These are phyloP conservation scores for Cyclotella cryptica DNA, from an alignment of 108 stramenopile genomes.

Conservation along the genomic window DNA sequence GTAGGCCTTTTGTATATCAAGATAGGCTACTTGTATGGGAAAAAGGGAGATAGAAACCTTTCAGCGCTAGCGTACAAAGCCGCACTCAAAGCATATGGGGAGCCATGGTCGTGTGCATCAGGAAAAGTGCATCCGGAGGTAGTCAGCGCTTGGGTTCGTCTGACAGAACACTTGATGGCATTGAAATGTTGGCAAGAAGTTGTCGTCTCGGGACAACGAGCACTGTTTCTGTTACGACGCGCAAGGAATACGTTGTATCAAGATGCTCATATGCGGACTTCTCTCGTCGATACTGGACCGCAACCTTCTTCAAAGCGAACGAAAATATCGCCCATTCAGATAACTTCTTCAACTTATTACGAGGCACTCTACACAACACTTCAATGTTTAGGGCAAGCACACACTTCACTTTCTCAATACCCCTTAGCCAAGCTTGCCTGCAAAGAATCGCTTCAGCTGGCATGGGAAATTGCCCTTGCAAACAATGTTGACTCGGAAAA, in stretches of 20 bases:
- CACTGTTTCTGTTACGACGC: slow-evolving; percentile 39
- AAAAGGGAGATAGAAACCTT: slow-evolving; percentile 34
- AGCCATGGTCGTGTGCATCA: slow-evolving; percentile 23
- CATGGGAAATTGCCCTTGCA: slow-evolving; percentile 46
- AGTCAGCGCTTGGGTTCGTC: slow-evolving; percentile 41
- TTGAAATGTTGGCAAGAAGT: slow-evolving; percentile 39
- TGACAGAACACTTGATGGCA: slow-evolving; percentile 30
- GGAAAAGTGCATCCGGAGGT: slow-evolving; percentile 30
- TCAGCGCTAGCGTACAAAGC: slow-evolving; percentile 44
- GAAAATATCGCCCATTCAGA: slow-evolving; percentile 43
- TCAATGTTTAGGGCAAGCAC: slow-evolving; percentile 44
- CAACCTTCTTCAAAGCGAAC: slow-evolving; percentile 5
- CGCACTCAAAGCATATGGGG: slow-evolving; percentile 42
- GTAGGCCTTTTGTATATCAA: slow-evolving; percentile 43
- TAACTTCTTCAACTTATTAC: slow-evolving; percentile 34
- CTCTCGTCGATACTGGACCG: slow-evolving; percentile 2
- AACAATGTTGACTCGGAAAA: background rate
- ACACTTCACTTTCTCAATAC: slow-evolving; percentile 29
- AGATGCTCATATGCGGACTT: slow-evolving; percentile 15
- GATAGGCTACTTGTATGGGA: slow-evolving; percentile 48
- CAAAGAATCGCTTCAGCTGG: slow-evolving; percentile 42
- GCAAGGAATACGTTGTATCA: slow-evolving; percentile 37
- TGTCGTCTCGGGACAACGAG: slow-evolving; percentile 36
- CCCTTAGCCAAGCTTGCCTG: slow-evolving; percentile 35
- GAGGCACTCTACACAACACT: slow-evolving; percentile 28